Conservation (phyloP, 2,329 filamentous ascomycete species). For the Nemania diffusa region DNA sequence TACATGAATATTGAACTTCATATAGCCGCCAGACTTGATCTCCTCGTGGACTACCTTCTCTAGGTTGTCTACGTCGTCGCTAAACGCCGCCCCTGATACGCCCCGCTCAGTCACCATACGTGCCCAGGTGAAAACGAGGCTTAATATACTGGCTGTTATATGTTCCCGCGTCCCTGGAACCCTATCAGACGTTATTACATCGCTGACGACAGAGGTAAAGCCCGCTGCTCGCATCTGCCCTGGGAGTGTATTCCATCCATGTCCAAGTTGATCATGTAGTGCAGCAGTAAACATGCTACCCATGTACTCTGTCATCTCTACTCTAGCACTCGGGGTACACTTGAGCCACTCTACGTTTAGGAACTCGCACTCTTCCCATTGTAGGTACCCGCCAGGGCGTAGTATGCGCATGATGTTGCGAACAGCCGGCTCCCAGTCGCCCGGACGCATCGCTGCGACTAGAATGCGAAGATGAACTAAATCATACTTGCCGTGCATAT, state of each 20-base stretch:
- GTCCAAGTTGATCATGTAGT: neutral
- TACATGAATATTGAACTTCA: no score
- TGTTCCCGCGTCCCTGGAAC: neutral
- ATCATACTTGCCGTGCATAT: slow-evolving; percentile 32
- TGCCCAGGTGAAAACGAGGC: no score
- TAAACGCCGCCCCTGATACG: neutral
- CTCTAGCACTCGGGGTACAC: neutral
- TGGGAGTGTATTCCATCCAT: neutral
- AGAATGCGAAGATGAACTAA: slow-evolving; percentile 34
- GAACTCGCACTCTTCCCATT: slow-evolving; percentile 25
- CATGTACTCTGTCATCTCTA: neutral
- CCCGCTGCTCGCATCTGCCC: neutral
- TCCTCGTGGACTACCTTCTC: no score
- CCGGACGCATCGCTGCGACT: slow-evolving; percentile 25
- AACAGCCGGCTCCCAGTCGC: slow-evolving; percentile 27
- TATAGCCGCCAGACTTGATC: no score
- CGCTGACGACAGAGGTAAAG: no score
- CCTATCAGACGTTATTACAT: no score
- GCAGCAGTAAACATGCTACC: neutral
- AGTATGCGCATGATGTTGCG: slow-evolving; percentile 21
- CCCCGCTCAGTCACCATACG: neutral
- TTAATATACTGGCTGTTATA: neutral
- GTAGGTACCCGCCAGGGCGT: slow-evolving; percentile 33
- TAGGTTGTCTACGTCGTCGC: no score
- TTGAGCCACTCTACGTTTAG: neutral